Base-by-base conservation (phyloP, 306 rosid species). In the Ormosia semicastrata region DNA sequence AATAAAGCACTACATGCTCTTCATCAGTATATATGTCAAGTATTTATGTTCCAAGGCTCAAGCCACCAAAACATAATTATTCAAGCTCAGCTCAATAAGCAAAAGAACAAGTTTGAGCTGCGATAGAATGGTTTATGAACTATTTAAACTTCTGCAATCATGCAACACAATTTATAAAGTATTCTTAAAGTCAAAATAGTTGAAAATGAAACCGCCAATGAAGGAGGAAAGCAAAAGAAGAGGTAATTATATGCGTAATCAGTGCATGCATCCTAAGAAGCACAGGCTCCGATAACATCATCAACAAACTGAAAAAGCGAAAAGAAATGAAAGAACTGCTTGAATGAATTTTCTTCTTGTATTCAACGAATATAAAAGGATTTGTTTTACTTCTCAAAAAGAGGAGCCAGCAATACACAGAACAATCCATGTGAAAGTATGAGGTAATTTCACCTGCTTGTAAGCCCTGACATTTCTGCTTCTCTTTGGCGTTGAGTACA, bases 401-500 rank as follows among this genome's bases (percentile, higher is more conserved):
- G 34, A 70, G 58, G 64, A 76, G 5, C 7, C 9, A 36, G 18
- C 18, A 79, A 59, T 47, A 40, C 15, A 40, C 59, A 33, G 17
- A 49, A 75, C 3, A 63, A 66, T 14, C 44, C 52, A 57, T 66
- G 46, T 80, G 29, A 73, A 69, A 49, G 75, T 66, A 30, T 50
- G 76, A 79, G 54, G 70, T 67, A 76, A 76, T 63, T 75, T 81
- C 75, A 93, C 98, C 99, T 95, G 97, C 86, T 91, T 89, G 91
- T 88, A 91, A 74, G 88, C 39, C 52, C 95, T 87, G 83, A 87
- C 58, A 43, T 64, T 62, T 87, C 84, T 93, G 84, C 85, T 82
- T 77, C 66, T 89, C 89, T 88, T 95, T 34, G 90, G 89, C 58
- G 92, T 88, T 63, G 98, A 90, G 73, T 87, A 91, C 79, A 95